phyloP scores from a whole-genome alignment of 805 yeast species.

The Schwanniomyces vanrijiae region DNA sequence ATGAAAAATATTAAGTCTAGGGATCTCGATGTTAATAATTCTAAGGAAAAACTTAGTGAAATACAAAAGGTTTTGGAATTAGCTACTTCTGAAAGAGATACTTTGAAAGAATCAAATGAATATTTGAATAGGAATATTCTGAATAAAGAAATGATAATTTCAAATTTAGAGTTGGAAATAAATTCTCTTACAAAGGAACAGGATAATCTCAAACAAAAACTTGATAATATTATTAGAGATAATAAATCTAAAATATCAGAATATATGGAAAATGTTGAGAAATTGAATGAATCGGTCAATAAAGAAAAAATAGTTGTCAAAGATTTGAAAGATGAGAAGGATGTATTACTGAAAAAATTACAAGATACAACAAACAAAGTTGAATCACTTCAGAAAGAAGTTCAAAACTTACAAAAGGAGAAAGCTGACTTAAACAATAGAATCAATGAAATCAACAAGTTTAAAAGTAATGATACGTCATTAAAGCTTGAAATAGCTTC shows the following conservation, averaged over 20 bases:
- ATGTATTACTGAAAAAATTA: slow-evolving; percentile 17
- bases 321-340: slow-evolving; percentile 16
- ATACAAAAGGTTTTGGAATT: neutral
- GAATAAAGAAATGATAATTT: slow-evolving; percentile 5
- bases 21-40: neutral
- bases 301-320: slow-evolving; percentile 6
- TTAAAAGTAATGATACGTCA: slow-evolving; percentile 41
- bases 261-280: slow-evolving; percentile 8
- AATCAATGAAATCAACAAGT: slow-evolving; percentile 26
- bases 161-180: slow-evolving; percentile 5
- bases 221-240: slow-evolving; percentile 16
- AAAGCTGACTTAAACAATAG: slow-evolving; percentile 36
- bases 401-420: slow-evolving; percentile 28
- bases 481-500: slow-evolving; percentile 51
- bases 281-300: slow-evolving; percentile 5
- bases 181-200: slow-evolving; percentile 15
- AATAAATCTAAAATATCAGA: slow-evolving; percentile 1
- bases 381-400: slow-evolving; percentile 18
- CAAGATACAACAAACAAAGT: slow-evolving; percentile 17
- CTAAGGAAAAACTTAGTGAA: neutral
- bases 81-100: neutral
- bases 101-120: neutral
- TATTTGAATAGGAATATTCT: neutral
- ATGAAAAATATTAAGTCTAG: slow-evolving; percentile 1
- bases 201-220: slow-evolving; percentile 10